Evolutionary conservation across 768 basidiomycete genomes (phyloP).

Genomic region (Boletus rex-veris): DNA sequence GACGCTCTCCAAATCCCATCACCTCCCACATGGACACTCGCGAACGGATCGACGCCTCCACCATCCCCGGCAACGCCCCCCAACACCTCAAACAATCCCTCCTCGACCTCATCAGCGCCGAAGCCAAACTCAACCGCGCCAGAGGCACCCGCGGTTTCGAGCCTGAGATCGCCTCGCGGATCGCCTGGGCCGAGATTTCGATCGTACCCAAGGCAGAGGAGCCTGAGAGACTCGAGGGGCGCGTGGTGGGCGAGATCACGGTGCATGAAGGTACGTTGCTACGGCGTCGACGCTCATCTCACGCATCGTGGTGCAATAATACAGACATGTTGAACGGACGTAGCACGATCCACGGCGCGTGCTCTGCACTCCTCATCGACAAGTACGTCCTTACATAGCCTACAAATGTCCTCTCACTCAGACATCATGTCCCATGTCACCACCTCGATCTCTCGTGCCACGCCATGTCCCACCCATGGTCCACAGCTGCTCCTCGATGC

Average conservation of each 20-base stretch:
- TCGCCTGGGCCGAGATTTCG: constrained; percentile 41
- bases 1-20: too few relatives aligned
- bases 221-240: constrained; percentile 40
- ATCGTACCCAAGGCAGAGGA: constrained; percentile 44
- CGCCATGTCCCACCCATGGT: too few relatives aligned
- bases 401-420: neutral
- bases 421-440: too few relatives aligned
- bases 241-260: constrained; percentile 42
- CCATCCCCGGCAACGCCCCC: constrained; percentile 30
- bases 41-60: constrained; percentile 16
- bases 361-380: constrained; percentile 53
- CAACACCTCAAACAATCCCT: constrained; percentile 26
- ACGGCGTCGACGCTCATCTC: too few relatives aligned
- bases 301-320: neutral
- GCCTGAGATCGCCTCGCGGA: constrained; percentile 18
- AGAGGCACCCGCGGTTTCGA: constrained; percentile 21
- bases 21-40: constrained; percentile 3
- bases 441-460: too few relatives aligned
- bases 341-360: constrained; percentile 53
- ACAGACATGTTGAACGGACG: constrained; percentile 54
- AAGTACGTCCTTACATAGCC: constrained; percentile 32
- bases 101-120: constrained; percentile 14
- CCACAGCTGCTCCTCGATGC: constrained; percentile 48
- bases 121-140: constrained; percentile 5
- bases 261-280: constrained; percentile 39